A percentile compares a stretch with the other conserved stretches of the same genome.
Conservation (phyloP, 1,284 basidiomycete genomes). For the Xanthoconium separans region DNA sequence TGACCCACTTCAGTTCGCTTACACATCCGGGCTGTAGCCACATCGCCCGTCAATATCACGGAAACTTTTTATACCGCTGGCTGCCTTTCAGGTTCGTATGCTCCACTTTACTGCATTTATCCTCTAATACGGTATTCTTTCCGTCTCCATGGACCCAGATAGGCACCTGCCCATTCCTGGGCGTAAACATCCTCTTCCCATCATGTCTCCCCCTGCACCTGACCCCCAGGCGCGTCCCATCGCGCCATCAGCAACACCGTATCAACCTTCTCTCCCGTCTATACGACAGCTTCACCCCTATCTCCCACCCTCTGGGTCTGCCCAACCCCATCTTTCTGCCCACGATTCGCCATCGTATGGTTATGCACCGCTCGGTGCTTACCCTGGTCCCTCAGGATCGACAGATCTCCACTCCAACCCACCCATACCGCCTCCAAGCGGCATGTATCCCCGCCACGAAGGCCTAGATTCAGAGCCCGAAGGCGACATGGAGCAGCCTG, state of each 20-base stretch:
- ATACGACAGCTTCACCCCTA: conserved; percentile 66
- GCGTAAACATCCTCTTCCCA: conserved; percentile 26
- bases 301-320: conserved; percentile 42
- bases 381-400: conserved; percentile 27
- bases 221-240: conserved; percentile 30
- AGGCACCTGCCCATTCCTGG: conserved; percentile 34
- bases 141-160: conserved; percentile 30
- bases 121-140: neutral
- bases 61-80: conserved; percentile 23
- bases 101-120: conserved; percentile 22
- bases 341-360: conserved; percentile 24
- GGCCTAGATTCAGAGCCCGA: conserved; percentile 49
- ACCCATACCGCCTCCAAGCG: conserved; percentile 23
- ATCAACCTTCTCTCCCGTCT: conserved; percentile 51
- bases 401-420: conserved; percentile 29
- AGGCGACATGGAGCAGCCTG: conserved; percentile 45
- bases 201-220: conserved; percentile 19
- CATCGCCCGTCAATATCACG: conserved; percentile 24
- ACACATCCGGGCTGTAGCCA: conserved; percentile 30
- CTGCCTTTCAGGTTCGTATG: conserved; percentile 23
- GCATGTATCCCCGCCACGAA: conserved; percentile 33
- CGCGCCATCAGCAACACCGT: conserved; percentile 18
- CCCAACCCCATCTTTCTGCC: conserved; percentile 21
- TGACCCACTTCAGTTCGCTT: conserved; percentile 31
- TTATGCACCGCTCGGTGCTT: conserved; percentile 26